Conservation (phyloP, 1,284 basidiomycete species). For the Heterobasidion parviporum region DNA sequence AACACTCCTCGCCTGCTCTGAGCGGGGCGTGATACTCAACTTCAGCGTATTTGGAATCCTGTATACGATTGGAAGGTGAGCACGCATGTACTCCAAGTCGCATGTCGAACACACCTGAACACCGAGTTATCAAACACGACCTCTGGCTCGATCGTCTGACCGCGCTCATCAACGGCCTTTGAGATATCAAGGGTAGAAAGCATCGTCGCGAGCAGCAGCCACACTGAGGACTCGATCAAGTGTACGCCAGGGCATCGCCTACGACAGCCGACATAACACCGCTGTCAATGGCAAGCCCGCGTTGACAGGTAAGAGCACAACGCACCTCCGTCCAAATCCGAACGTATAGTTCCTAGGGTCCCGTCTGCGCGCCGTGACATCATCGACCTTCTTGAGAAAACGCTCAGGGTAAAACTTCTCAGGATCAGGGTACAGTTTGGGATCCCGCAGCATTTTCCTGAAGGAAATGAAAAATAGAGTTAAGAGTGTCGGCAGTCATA, state of each 20-base stretch:
- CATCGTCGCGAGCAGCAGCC: constrained; percentile 14
- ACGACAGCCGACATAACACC: constrained; percentile 22
- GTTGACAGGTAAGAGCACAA: not conserved
- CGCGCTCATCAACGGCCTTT: constrained; percentile 1
- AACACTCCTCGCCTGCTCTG: not conserved
- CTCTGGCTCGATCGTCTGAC: constrained; percentile 12
- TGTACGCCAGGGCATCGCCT: constrained; percentile 16
- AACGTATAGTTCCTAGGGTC: constrained; percentile 22
- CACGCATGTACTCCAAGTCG: not conserved
- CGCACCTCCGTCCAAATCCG: constrained; percentile 30
- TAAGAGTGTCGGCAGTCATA: constrained; percentile 23
- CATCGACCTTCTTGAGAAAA: constrained; percentile 15
- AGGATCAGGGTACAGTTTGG: not conserved
- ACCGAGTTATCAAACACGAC: constrained; percentile 11
- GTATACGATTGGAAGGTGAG: not conserved
- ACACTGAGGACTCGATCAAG: constrained; percentile 15
- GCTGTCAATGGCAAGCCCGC: not conserved
- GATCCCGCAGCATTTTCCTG: constrained; percentile 1
- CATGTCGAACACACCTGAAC: constrained; percentile 5
- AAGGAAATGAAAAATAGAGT: not conserved
- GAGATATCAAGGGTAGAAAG: constrained; percentile 14
- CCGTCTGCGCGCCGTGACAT: constrained; percentile 16
- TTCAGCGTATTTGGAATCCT: not conserved
- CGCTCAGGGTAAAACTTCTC: constrained; percentile 7
- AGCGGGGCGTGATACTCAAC: not conserved